Evolutionary conservation across 2,329 filamentous ascomycete species (phyloP).

Genomic region (Aspergillus tamarii): DNA sequence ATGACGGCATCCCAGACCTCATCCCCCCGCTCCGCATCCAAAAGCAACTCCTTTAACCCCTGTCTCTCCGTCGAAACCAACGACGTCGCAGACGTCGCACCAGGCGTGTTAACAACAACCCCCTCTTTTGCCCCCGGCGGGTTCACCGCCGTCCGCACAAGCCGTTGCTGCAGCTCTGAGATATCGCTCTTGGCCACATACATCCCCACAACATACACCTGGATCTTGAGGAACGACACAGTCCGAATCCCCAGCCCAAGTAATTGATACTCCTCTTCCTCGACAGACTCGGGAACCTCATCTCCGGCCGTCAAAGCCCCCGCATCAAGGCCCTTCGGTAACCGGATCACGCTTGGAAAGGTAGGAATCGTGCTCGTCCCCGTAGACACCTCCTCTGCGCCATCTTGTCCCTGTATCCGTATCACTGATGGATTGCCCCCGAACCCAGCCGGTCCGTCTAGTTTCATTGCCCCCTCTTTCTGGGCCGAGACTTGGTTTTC

Average conservation of each 20-base stretch:
- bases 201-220: conserved; percentile 93
- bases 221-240: conserved; percentile 85
- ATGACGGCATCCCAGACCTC: conserved; percentile 76
- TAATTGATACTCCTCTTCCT: conserved; percentile 76
- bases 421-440: conserved; percentile 37
- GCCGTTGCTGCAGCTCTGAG: conserved; percentile 73
- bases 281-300: conserved; percentile 35
- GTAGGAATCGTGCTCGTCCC: conserved; percentile 78
- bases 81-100: conserved; percentile 73
- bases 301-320: conserved; percentile 41
- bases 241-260: conserved; percentile 85
- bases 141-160: conserved; percentile 69
- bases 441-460: conserved; percentile 47
- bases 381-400: conserved; percentile 75
- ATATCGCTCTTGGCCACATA: conserved; percentile 88
- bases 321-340: conserved; percentile 54
- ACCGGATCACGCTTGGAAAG: conserved; percentile 73
- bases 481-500: conserved; percentile 10
- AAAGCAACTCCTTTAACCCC: conserved; percentile 67
- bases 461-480: conserved; percentile 32
- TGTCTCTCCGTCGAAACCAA: conserved; percentile 82
- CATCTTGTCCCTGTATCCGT: conserved; percentile 55
- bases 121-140: conserved; percentile 29
- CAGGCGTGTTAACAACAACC: conserved; percentile 40
- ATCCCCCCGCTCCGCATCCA: conserved; percentile 70